Base-by-base conservation (phyloP, 2,329 filamentous ascomycete genomes). In the Diplodia mutila region DNA sequence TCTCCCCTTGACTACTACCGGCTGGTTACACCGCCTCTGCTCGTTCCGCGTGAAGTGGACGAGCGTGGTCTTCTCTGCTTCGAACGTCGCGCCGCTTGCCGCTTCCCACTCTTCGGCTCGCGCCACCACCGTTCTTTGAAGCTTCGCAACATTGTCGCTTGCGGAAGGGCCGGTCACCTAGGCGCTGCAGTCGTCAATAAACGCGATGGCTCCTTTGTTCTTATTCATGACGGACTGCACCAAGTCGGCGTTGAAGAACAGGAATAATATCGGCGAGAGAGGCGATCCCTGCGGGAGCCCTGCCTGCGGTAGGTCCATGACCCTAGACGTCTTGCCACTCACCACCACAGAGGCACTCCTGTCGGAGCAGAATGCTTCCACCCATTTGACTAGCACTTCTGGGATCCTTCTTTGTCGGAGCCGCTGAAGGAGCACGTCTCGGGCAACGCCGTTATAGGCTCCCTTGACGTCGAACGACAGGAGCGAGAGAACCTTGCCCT, bases 11-110 rank as follows among this genome's bases (percentile, higher is more conserved):
- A 70, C 67, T 42, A 42, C 51, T 5, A 71, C 46, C 49, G 68
- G 4, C 48, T 48, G 53, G 4, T 65, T 67, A 49, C 63, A 55
- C 27, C 57, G 46, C 46, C 65, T 67, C 27, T 59, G 57, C 48
- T 57, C 23, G 54, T 57, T 76, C 48, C 72, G 42, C 4, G 75
- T 74, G 67, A 80, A 76, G 70, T 79, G 72, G 71, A 78, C 77
- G 46, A 77, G 74, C 12, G 71, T 70, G 61, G 73, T 79, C 72
- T 79, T 79, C 21, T 74, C 72, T 21, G 71, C 73, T 67, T 77
- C 70, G 69, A 79, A 79, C 11, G 69, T 72, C 29, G 74, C 75
- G 51, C 77, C 72, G 69, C 75, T 77, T 18, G 71, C 73, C 18
- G 63, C 71, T 59, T 73, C 73, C 74, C 71, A 77, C n/a, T 70